phyloP scores from a whole-genome alignment of 192 early-diverging fungal genomes.

The Coemansia sp. region DNA sequence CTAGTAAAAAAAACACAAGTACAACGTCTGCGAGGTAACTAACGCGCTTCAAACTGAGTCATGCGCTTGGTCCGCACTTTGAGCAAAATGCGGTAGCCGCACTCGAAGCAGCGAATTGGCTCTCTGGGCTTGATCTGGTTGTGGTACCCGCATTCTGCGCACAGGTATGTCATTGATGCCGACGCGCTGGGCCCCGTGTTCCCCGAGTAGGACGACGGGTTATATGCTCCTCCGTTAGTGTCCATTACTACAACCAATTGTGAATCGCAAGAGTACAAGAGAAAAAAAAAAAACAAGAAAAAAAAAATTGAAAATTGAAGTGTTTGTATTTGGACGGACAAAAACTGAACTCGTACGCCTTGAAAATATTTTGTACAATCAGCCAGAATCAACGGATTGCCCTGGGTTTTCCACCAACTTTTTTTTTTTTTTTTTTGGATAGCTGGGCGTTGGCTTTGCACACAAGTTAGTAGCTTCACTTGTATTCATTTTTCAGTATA shows the following conservation, averaged over 20 bases:
- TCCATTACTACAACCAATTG: constrained; percentile 9
- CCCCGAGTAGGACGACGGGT: background rate
- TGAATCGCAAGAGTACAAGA: background rate
- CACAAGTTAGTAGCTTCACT: background rate
- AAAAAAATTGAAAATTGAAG: background rate
- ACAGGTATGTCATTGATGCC: constrained; percentile 33
- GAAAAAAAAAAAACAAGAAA: background rate
- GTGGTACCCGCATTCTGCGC: constrained; percentile 77
- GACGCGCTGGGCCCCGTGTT: background rate
- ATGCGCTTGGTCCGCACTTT: constrained; percentile 93
- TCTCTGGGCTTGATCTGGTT: constrained; percentile 94
- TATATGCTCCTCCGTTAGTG: constrained; percentile 7
- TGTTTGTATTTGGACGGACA: too few relatives aligned
- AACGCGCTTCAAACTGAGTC: constrained; percentile 98
- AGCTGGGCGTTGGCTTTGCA: background rate
- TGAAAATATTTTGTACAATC: constrained; percentile 17
- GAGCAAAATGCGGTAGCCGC: constrained; percentile 96
- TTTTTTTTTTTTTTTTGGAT: constrained; percentile 18
- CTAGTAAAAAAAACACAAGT: background rate
- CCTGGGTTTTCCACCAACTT: background rate
- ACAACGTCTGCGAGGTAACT: constrained; percentile 21
- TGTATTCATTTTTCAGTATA: background rate
- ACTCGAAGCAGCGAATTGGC: constrained; percentile 95
- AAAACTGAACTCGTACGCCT: background rate
- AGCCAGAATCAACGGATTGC: background rate